phyloP scores from a whole-genome alignment of 805 yeast genomes.

The Wickerhamomyces subpelliculosus region DNA sequence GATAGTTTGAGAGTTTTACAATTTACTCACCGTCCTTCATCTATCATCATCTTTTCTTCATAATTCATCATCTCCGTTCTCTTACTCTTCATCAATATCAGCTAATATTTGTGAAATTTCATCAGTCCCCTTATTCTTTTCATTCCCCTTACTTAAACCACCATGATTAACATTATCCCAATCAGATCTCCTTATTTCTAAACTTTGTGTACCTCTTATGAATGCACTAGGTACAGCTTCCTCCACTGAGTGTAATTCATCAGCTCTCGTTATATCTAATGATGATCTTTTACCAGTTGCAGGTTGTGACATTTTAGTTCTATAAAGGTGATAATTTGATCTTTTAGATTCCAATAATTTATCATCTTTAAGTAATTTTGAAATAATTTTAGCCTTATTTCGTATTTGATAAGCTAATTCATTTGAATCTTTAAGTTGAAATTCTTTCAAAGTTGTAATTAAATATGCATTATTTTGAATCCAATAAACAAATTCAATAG shows the following conservation, averaged over 20 bases:
- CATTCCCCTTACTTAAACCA: constrained; percentile 3
- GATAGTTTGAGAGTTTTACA: too few relatives aligned
- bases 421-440: constrained; percentile 19
- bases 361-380: constrained; percentile 25
- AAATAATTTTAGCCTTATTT: constrained; percentile 29
- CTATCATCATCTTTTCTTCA: neutral
- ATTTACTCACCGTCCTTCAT: neutral
- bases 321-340: constrained; percentile 30
- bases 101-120: constrained; percentile 7
- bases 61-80: neutral
- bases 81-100: constrained; percentile 16
- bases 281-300: constrained; percentile 25
- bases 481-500: constrained; percentile 44
- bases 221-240: neutral
- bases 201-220: constrained; percentile 19
- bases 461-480: constrained; percentile 32
- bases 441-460: constrained; percentile 22
- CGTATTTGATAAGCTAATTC: constrained; percentile 29
- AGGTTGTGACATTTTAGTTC: constrained; percentile 37
- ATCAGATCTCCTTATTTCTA: constrained; percentile 22
- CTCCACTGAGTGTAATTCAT: constrained; percentile 2
- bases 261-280: constrained; percentile 13
- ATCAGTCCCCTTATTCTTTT: constrained; percentile 4
- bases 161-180: constrained; percentile 1
- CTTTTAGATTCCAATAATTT: constrained; percentile 32